These are phyloP conservation scores for Pythium plurisporium DNA, from an alignment of 352 stramenopile genomes.

Conservation along the genomic window DNA sequence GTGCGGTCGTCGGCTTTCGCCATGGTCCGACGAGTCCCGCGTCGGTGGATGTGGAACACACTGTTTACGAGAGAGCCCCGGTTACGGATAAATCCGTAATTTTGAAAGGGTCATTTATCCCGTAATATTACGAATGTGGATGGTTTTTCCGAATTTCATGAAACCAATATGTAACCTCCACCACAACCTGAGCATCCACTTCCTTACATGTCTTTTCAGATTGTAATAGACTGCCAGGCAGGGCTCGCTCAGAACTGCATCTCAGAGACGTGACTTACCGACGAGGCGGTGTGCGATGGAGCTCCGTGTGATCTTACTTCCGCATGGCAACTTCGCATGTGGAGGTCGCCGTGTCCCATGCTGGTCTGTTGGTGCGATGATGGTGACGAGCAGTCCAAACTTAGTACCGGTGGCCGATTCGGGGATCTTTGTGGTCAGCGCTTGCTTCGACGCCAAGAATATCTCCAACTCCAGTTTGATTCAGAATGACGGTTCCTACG, in stretches of 20 bases:
- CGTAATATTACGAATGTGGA: neutral
- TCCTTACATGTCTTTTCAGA: too few species aligned
- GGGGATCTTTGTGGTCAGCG: neutral
- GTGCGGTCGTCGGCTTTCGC: too few species aligned
- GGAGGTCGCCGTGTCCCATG: neutral
- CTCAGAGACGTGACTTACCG: too few species aligned
- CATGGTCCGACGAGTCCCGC: too few species aligned
- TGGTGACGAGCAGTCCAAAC: neutral
- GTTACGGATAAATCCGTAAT: conserved; percentile 9
- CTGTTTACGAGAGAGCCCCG: conserved; percentile 8
- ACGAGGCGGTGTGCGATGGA: neutral
- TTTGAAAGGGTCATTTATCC: neutral
- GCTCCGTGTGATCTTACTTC: neutral
- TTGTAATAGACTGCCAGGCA: too few species aligned
- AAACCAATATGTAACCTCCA: too few species aligned
- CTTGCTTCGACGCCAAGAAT: neutral
- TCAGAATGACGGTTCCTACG: too few species aligned
- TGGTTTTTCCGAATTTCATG: neutral
- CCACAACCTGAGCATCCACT: too few species aligned
- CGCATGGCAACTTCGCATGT: neutral
- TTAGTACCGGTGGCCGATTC: neutral
- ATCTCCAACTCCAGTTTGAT: neutral
- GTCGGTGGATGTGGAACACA: conserved; percentile 8
- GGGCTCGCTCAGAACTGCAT: too few species aligned
- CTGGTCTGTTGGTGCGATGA: neutral